Percentiles rank a stretch among this genome's conserved stretches.
These are phyloP conservation scores for Phlegmacium glaucopus DNA, from an alignment of 768 basidiomycete genomes.

Conservation along the genomic window DNA sequence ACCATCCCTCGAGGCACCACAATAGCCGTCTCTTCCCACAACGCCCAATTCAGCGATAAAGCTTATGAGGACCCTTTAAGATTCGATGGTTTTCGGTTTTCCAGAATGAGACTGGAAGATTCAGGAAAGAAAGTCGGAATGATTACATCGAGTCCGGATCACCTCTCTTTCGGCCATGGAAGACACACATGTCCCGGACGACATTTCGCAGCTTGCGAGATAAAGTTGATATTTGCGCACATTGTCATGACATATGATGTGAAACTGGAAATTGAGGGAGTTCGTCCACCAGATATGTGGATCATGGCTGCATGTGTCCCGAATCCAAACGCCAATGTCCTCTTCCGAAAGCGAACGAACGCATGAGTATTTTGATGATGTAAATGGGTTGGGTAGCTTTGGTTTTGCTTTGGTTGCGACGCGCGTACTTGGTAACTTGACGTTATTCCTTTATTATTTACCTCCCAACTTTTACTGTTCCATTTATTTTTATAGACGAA, in stretches of 20 bases:
- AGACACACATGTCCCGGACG: constrained; percentile 35
- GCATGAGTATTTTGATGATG: too few relatives aligned
- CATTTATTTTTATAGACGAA: too few relatives aligned
- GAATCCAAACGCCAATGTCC: constrained; percentile 21
- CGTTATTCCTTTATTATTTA: too few relatives aligned
- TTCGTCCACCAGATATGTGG: constrained; percentile 23
- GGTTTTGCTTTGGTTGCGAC: too few relatives aligned
- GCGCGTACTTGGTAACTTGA: too few relatives aligned
- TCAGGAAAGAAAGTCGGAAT: constrained; percentile 19
- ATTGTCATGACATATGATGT: constrained; percentile 38
- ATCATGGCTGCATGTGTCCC: constrained; percentile 18
- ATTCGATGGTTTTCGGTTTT: constrained; percentile 43
- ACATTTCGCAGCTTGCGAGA: constrained; percentile 38
- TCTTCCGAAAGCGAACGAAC: constrained; percentile 20
- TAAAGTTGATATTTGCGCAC: constrained; percentile 45
- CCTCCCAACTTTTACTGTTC: too few relatives aligned
- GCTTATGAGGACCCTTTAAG: constrained; percentile 21
- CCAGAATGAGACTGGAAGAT: constrained; percentile 18
- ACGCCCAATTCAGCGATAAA: constrained; percentile 26
- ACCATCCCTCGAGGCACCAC: constrained; percentile 35
- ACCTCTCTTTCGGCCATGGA: constrained; percentile 34
- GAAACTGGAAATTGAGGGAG: constrained; percentile 26
- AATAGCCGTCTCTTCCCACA: constrained; percentile 24
- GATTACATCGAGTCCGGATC: constrained; percentile 24
- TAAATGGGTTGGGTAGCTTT: too few relatives aligned